Evolutionary conservation across 2,329 filamentous ascomycete genomes (phyloP).

Genomic region (Scytalidium lignicola): DNA sequence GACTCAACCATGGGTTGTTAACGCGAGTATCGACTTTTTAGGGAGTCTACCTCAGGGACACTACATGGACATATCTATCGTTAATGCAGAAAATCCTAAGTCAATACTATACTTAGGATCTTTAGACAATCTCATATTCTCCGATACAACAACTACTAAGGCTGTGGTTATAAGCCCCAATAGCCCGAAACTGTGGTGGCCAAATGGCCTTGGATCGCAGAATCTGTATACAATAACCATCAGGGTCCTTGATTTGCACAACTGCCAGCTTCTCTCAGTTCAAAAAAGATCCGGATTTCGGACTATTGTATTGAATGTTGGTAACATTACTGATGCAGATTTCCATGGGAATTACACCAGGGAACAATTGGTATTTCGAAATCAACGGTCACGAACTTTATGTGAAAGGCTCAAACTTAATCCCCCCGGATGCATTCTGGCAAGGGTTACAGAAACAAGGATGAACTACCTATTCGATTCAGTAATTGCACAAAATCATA

Average conservation of each 20-base stretch:
- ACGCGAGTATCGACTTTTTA: constrained; percentile 54
- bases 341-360: constrained; percentile 47
- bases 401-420: constrained; percentile 59
- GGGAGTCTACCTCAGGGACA: constrained; percentile 40
- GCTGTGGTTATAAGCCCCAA: constrained; percentile 36
- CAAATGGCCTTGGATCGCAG: constrained; percentile 49
- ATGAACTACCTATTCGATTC: constrained; percentile 50
- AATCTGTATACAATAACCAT: constrained; percentile 52
- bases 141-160: constrained; percentile 43
- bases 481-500: constrained; percentile 53
- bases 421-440: constrained; percentile 60
- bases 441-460: constrained; percentile 46
- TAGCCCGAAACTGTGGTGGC: constrained; percentile 56
- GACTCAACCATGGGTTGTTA: constrained; percentile 51
- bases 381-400: constrained; percentile 61
- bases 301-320: constrained; percentile 55
- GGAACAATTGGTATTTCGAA: constrained; percentile 60
- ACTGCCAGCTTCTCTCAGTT: constrained; percentile 35
- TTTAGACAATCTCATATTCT: constrained; percentile 35
- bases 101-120: constrained; percentile 31
- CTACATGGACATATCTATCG: constrained; percentile 41
- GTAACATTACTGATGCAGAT: constrained; percentile 49
- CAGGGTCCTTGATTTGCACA: constrained; percentile 31
- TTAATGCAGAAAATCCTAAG: constrained; percentile 33
- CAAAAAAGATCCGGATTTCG: constrained; percentile 55